These are phyloP conservation scores for Fusarium austroafricanum DNA, from an alignment of 2,329 filamentous ascomycete genomes.

Conservation along the genomic window DNA sequence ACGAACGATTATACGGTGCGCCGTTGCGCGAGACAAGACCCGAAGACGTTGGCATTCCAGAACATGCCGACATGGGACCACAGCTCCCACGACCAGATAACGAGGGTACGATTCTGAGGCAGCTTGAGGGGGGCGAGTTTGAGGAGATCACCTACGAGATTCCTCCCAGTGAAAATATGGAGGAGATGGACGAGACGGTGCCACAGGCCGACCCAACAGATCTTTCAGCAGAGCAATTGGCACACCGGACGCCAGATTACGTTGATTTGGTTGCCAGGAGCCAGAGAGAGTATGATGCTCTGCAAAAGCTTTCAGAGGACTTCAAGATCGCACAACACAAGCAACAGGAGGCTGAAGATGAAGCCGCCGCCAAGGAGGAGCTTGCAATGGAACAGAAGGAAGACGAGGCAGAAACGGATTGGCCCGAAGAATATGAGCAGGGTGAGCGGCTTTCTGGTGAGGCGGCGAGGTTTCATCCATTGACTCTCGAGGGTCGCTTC, in stretches of 20 bases:
- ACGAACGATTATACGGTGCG: constrained; percentile 83
- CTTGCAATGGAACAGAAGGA: constrained; percentile 49
- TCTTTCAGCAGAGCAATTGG: constrained; percentile 43
- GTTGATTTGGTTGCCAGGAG: constrained; percentile 63
- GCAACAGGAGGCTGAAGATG: constrained; percentile 47
- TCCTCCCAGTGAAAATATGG: constrained; percentile 28
- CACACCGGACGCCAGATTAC: constrained; percentile 52
- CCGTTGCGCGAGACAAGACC: constrained; percentile 72
- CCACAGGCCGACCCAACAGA: constrained; percentile 3
- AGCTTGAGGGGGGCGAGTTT: constrained; percentile 66
- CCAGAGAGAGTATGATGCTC: constrained; percentile 66
- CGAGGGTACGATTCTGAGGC: constrained; percentile 63
- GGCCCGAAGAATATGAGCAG: constrained; percentile 49
- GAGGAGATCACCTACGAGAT: constrained; percentile 70
- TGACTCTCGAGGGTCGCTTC: constrained; percentile 80
- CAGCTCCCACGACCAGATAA: constrained; percentile 38
- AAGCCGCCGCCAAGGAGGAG: constrained; percentile 51
- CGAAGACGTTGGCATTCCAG: constrained; percentile 68
- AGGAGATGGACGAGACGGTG: constrained; percentile 38
- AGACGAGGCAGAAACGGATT: constrained; percentile 38
- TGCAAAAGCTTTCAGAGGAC: constrained; percentile 67
- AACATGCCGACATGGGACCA: constrained; percentile 52
- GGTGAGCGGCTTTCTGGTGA: constrained; percentile 51
- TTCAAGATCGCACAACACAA: constrained; percentile 61
- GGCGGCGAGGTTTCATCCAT: constrained; percentile 73